A percentile compares a stretch with the other conserved stretches of the same genome.
These are phyloP conservation scores for Cantharellus cinnabarinus DNA, from an alignment of 768 basidiomycete genomes.

Conservation along the genomic window DNA sequence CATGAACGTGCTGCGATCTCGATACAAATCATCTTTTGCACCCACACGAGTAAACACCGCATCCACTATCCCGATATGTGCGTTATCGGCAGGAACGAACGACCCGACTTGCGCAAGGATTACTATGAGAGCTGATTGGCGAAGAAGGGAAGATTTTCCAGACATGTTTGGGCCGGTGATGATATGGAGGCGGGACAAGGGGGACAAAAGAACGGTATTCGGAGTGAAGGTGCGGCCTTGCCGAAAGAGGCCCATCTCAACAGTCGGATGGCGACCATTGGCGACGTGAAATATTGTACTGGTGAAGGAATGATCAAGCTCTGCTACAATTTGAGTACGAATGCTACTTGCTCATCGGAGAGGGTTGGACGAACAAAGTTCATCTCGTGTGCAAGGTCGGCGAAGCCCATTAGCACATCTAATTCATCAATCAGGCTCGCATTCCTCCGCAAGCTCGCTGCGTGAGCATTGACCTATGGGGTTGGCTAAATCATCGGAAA, in stretches of 20 bases:
- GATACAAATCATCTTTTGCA: slow-evolving; percentile 84
- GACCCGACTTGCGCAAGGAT: slow-evolving; percentile 85
- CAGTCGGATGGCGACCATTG: slow-evolving; percentile 81
- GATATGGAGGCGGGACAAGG: slow-evolving; percentile 45
- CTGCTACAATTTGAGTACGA: not conserved
- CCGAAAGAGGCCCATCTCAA: slow-evolving; percentile 66
- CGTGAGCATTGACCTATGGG: slow-evolving; percentile 39
- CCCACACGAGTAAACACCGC: slow-evolving; percentile 86
- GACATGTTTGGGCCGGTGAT: slow-evolving; percentile 96
- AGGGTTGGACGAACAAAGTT: slow-evolving; percentile 54
- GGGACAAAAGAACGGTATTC: slow-evolving; percentile 49
- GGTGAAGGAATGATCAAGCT: not conserved
- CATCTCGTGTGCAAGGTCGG: slow-evolving; percentile 57
- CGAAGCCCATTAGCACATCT: slow-evolving; percentile 67
- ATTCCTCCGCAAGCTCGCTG: slow-evolving; percentile 43
- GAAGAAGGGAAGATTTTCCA: slow-evolving; percentile 74
- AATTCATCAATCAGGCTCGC: slow-evolving; percentile 69
- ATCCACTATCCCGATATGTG: slow-evolving; percentile 70
- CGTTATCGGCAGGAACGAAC: slow-evolving; percentile 77
- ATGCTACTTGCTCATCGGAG: slow-evolving; percentile 39
- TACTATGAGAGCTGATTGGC: slow-evolving; percentile 75
- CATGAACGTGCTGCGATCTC: slow-evolving; percentile 93
- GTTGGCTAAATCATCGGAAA: not conserved
- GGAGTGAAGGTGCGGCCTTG: slow-evolving; percentile 64
- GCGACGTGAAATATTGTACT: slow-evolving; percentile 43